Percentiles rank a stretch among this genome's conserved stretches.
Evolutionary conservation across 441 rosid genomes (phyloP).

Genomic region (Kokia cookei): DNA sequence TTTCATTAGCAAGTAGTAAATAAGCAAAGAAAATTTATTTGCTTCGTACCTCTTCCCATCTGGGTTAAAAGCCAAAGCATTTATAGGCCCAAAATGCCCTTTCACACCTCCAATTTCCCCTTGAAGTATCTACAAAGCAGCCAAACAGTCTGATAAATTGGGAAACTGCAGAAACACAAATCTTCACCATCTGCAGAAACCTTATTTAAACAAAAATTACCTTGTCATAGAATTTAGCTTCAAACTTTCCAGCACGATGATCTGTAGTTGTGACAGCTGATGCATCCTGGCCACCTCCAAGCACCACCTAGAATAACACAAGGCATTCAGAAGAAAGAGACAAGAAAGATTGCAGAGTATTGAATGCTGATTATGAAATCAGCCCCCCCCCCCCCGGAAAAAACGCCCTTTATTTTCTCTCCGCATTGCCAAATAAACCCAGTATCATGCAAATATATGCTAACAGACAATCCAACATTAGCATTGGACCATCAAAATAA

Average conservation of each 20-base stretch:
- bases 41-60: slow-evolving; percentile 76
- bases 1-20: not conserved
- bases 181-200: not conserved
- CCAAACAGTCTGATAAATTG: slow-evolving; percentile 1
- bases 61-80: slow-evolving; percentile 98
- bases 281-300: slow-evolving; percentile 99
- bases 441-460: not conserved
- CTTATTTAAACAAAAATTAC: slow-evolving; percentile 22
- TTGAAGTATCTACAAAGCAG: slow-evolving; percentile 51
- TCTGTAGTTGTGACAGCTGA: slow-evolving; percentile 92
- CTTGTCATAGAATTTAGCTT: slow-evolving; percentile 84
- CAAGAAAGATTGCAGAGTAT: not conserved
- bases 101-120: slow-evolving; percentile 96
- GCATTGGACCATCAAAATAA: not conserved
- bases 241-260: slow-evolving; percentile 93
- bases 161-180: not conserved
- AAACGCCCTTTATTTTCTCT: not conserved
- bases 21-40: not conserved
- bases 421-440: not conserved
- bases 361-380: not conserved
- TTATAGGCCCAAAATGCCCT: slow-evolving; percentile 96
- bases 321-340: not conserved
- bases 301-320: slow-evolving; percentile 57
- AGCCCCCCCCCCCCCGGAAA: not conserved
- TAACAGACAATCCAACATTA: not conserved